These are phyloP conservation scores for Aureobasidium melanogenum DNA, from an alignment of 2,329 filamentous ascomycete species.

Conservation along the genomic window DNA sequence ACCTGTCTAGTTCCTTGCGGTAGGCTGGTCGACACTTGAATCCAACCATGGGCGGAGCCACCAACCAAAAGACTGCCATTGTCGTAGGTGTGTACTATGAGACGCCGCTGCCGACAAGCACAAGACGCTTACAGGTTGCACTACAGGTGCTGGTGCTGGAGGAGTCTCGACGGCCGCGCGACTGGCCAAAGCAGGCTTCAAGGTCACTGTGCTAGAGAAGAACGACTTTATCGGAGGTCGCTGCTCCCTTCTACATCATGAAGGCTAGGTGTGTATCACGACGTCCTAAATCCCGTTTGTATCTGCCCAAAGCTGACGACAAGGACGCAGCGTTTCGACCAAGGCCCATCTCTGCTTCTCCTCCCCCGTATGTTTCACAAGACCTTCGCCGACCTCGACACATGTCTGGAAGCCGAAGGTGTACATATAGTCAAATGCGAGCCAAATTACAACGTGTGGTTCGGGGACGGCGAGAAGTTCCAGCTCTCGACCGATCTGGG, in stretches of 20 bases:
- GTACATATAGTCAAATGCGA: constrained; percentile 62
- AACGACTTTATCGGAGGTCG: constrained; percentile 64
- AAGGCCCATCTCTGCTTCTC: constrained; percentile 65
- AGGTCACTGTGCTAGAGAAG: constrained; percentile 71
- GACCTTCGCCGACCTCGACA: constrained; percentile 60
- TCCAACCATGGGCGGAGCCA: not conserved
- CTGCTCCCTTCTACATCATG: constrained; percentile 55
- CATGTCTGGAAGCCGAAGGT: constrained; percentile 56
- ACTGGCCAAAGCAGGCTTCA: constrained; percentile 59
- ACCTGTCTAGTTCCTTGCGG: not conserved
- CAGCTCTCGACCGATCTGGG: constrained; percentile 61
- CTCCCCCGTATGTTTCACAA: constrained; percentile 63
- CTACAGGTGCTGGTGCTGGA: constrained; percentile 57
- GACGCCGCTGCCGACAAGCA: not conserved
- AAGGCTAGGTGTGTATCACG: constrained; percentile 36
- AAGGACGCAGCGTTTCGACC: constrained; percentile 57
- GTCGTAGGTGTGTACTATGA: constrained; percentile 40
- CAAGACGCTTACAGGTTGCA: constrained; percentile 7
- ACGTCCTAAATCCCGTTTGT: not conserved
- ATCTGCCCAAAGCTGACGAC: not conserved
- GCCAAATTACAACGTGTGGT: constrained; percentile 68
- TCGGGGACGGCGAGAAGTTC: constrained; percentile 57
- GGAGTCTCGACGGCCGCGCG: constrained; percentile 64
- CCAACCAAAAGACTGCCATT: constrained; percentile 38
- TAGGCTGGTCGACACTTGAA: not conserved